phyloP scores from a whole-genome alignment of 495 filamentous ascomycete species.

The Xylaria venustula region DNA sequence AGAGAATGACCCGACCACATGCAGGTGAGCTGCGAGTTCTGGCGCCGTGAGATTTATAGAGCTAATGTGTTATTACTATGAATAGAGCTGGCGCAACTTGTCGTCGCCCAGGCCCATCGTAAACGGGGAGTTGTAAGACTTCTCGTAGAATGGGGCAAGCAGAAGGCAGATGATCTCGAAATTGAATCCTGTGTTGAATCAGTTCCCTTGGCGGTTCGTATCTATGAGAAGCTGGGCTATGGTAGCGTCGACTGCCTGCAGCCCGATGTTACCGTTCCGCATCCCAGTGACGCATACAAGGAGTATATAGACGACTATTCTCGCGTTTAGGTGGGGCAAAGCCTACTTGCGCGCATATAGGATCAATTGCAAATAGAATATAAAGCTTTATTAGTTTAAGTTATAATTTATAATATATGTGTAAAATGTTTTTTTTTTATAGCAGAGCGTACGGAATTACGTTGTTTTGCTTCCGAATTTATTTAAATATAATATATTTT shows the following conservation, averaged over 20 bases:
- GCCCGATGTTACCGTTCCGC: constrained; percentile 12
- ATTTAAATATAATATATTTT: too few species aligned
- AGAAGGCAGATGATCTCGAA: constrained; percentile 38
- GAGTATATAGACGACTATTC: too few species aligned
- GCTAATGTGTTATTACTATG: background rate
- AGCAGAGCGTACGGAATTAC: too few species aligned
- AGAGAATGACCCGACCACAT: constrained; percentile 30
- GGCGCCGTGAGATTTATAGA: too few species aligned
- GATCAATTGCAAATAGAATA: too few species aligned
- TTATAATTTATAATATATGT: too few species aligned
- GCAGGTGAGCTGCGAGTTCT: constrained; percentile 25
- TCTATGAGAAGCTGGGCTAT: constrained; percentile 41
- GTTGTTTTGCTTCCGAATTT: too few species aligned
- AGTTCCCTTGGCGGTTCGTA: constrained; percentile 31
- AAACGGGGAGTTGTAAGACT: constrained; percentile 31
- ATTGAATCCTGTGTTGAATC: constrained; percentile 38
- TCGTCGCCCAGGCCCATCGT: constrained; percentile 33
- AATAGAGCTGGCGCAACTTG: constrained; percentile 30
- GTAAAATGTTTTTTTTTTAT: too few species aligned
- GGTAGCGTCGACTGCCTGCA: constrained; percentile 9
- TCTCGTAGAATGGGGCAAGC: constrained; percentile 42
- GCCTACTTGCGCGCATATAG: too few species aligned
- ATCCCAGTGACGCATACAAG: constrained; percentile 20
- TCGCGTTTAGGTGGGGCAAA: too few species aligned
- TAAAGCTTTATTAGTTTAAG: too few species aligned